Base-by-base conservation (phyloP, 176 grass and related monocot species). In the Elaeis guineensis region DNA sequence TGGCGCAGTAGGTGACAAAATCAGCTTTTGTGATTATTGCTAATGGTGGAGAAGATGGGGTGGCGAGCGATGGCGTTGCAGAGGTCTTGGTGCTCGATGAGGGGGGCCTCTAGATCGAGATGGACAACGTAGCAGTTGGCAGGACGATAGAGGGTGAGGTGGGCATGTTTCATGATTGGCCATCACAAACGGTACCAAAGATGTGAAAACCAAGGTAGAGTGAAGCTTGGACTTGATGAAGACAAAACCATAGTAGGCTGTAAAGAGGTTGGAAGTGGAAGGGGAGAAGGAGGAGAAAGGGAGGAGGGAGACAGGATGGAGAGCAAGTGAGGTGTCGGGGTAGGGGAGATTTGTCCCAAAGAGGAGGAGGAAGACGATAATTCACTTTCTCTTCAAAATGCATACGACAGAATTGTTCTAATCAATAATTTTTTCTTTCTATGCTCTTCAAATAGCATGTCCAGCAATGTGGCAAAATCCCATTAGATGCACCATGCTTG, bases 1-100 rank as follows among this genome's bases (percentile, higher is more conserved):
- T 95, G 64, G 85, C 89, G 52, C 23, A 23, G 85, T 95, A 95
- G 52, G 85, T 95, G 65, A 95, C 77, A 25, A 95, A 73, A 75
- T 95, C 89, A 3, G 89, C 89, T 72, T 77, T 79, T 26, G 80
- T 57, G 56, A 95, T 67, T 2, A 95, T 95, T 95, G 3, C 75
- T 68, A 0, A 75, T 30, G 1, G 25, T 29, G 6, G 76, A 18
- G 25, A 95, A 64, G 1, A 89, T 62, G 1, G 78, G 81, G 59
- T 89, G 89, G 4, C n/a, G 44, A 1, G 82, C 69, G 32, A 95
- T 71, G 68, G 77, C 77, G 9, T 52, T 50, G 17, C 73, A 55
- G 12, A 95, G 64, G 0, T 22, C 81, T 0, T 63, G 59, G 15
- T 75, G 76, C 72, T 95, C 79, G 15, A 44, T 52, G 39, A 80